phyloP scores from a whole-genome alignment of 106 monocot genomes.

The Dioscorea alata region DNA sequence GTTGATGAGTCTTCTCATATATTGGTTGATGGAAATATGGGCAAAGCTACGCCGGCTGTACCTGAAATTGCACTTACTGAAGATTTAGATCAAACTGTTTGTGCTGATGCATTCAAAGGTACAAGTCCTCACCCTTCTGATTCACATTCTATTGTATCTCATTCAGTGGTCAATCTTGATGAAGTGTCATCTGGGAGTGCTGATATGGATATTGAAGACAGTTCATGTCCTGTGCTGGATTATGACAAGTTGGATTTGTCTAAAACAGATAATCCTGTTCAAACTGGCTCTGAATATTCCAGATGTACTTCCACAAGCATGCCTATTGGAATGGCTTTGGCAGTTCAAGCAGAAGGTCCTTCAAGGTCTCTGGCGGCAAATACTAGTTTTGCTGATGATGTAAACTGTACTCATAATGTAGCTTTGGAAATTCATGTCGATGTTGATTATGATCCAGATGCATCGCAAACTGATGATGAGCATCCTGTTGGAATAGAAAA shows the following conservation, averaged over 20 bases:
- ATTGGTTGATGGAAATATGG: constrained; percentile 9
- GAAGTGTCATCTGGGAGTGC: neutral
- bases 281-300: constrained; percentile 1
- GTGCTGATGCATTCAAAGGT: constrained; percentile 9
- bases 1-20: constrained; percentile 14
- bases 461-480: constrained; percentile 30
- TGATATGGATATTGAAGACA: constrained; percentile 11
- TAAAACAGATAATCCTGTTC: neutral
- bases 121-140: neutral
- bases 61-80: constrained; percentile 1
- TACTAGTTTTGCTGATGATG: constrained; percentile 9
- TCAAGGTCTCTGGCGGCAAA: constrained; percentile 3
- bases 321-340: neutral
- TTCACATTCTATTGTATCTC: neutral
- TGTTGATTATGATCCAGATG: constrained; percentile 17
- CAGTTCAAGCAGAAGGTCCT: neutral
- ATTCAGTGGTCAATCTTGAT: neutral
- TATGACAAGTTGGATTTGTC: constrained; percentile 2
- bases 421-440: constrained; percentile 19
- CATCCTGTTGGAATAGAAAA: constrained; percentile 32
- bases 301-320: neutral
- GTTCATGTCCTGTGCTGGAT: neutral
- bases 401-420: constrained; percentile 8
- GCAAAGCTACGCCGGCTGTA: neutral
- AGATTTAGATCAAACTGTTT: neutral